Evolutionary conservation across 805 yeast genomes (phyloP).

Genomic region (Saccharomycopsis amapae): DNA sequence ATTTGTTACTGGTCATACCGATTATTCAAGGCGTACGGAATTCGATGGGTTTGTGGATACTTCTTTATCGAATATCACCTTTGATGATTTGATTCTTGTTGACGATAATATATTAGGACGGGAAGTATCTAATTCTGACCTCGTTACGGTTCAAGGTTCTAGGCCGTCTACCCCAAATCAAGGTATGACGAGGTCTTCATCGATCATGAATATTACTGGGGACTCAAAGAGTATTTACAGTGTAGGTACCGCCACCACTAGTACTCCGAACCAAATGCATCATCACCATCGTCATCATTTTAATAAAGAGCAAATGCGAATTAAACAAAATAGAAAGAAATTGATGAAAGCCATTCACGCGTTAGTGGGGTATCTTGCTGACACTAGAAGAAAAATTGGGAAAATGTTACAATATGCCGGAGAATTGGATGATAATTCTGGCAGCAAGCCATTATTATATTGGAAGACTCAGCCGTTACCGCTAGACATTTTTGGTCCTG

Average conservation of each 20-base stretch:
- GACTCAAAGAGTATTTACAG: neutral
- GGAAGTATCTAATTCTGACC: too few relatives aligned
- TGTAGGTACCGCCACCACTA: neutral
- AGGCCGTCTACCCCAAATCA: too few relatives aligned
- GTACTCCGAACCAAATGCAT: too few relatives aligned
- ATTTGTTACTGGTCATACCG: conserved; percentile 28
- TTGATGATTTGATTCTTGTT: too few relatives aligned
- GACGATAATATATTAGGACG: too few relatives aligned
- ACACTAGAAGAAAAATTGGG: conserved; percentile 39
- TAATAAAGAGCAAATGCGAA: neutral
- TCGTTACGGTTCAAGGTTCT: too few relatives aligned
- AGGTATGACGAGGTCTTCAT: too few relatives aligned
- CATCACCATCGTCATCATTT: neutral
- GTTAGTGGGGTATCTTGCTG: conserved; percentile 40
- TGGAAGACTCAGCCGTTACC: conserved; percentile 26
- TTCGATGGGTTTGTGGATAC: too few relatives aligned
- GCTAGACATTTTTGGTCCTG: conserved; percentile 25
- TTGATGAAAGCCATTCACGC: conserved; percentile 26
- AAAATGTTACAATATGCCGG: conserved; percentile 24
- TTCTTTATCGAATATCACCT: too few relatives aligned
- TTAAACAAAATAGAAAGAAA: conserved; percentile 8
- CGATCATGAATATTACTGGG: too few relatives aligned
- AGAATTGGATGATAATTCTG: neutral
- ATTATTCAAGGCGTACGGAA: too few relatives aligned
- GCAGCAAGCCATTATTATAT: conserved; percentile 23